Evolutionary conservation across 768 basidiomycete genomes (phyloP).

Genomic region (Suillus plorans): DNA sequence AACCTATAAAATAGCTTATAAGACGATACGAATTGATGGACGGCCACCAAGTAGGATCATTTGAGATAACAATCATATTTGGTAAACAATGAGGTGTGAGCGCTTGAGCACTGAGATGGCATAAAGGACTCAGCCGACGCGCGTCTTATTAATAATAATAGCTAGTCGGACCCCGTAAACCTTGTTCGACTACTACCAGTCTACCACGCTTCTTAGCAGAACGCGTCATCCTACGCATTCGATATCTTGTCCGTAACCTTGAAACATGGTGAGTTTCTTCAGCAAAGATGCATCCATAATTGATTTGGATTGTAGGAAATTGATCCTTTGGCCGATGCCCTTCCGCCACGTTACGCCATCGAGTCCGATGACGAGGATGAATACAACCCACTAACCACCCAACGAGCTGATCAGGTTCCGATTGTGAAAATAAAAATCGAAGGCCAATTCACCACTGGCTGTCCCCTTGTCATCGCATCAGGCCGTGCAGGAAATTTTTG

Average conservation of each 20-base stretch:
- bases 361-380: slow-evolving; percentile 75
- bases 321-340: slow-evolving; percentile 55
- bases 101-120: no score
- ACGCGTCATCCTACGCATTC: neutral
- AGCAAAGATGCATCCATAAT: neutral
- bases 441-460: slow-evolving; percentile 31
- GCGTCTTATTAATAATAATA: no score
- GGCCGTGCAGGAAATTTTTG: slow-evolving; percentile 48
- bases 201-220: neutral
- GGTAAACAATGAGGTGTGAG: neutral
- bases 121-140: no score
- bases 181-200: slow-evolving; percentile 1
- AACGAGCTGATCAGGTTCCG: slow-evolving; percentile 12
- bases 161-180: slow-evolving; percentile 9
- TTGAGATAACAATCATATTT: neutral
- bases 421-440: slow-evolving; percentile 37
- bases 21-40: neutral
- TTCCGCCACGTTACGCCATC: slow-evolving; percentile 58
- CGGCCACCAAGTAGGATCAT: neutral
- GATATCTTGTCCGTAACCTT: neutral
- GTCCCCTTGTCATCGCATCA: slow-evolving; percentile 43
- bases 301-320: slow-evolving; percentile 38
- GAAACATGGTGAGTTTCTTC: slow-evolving; percentile 7
- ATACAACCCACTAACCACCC: slow-evolving; percentile 39
- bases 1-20: neutral